A percentile compares a stretch with the other conserved stretches of the same genome.
Conservation (phyloP, 441 rosid genomes). For the Cnidoscolus chayamansa region DNA sequence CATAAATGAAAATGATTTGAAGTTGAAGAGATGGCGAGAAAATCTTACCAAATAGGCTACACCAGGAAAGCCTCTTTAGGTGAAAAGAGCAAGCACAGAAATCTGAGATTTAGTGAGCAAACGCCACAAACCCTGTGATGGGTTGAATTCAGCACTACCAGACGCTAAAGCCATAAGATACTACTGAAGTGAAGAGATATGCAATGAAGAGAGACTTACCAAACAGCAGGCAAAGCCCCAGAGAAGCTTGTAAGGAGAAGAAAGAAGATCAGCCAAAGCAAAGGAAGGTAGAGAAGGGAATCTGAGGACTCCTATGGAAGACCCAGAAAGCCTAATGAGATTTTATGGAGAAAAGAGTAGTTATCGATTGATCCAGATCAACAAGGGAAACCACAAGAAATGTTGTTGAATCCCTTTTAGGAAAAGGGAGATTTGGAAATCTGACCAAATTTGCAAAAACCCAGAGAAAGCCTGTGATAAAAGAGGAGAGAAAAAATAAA, state of each 20-base stretch:
- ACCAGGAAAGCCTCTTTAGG: constrained; percentile 10
- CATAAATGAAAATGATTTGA: too few species aligned
- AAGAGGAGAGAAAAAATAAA: constrained; percentile 6
- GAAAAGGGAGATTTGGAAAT: constrained; percentile 7
- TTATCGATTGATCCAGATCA: neutral
- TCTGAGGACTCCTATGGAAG: constrained; percentile 1
- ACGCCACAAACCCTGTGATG: neutral
- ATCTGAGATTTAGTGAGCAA: neutral
- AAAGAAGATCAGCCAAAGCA: neutral
- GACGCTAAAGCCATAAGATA: too few species aligned
- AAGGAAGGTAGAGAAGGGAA: constrained; percentile 10
- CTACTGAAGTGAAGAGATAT: too few species aligned
- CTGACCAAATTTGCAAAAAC: constrained; percentile 27
- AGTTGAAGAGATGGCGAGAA: neutral
- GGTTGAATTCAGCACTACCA: neutral
- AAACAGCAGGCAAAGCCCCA: neutral
- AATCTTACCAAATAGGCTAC: constrained; percentile 23
- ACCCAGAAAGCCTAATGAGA: neutral
- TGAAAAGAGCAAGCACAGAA: neutral
- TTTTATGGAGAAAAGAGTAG: neutral
- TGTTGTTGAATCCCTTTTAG: neutral
- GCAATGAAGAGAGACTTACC: constrained; percentile 12
- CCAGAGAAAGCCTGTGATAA: constrained; percentile 20
- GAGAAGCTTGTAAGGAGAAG: neutral
- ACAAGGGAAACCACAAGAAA: neutral